Evolutionary conservation across 805 yeast species (phyloP).

Genomic region (Tetrapisispora namnaoensis): DNA sequence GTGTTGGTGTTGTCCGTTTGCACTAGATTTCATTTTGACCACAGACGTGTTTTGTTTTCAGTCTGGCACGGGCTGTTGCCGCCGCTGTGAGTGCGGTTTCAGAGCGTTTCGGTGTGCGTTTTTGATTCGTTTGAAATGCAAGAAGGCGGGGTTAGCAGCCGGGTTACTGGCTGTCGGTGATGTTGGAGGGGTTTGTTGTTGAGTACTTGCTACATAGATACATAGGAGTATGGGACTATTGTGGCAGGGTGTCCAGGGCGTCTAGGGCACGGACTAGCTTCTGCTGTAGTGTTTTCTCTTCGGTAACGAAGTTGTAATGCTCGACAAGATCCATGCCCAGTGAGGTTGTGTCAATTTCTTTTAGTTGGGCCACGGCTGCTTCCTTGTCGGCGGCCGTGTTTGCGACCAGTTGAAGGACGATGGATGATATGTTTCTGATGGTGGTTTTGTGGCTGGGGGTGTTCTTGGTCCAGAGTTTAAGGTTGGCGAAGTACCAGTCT

Average conservation of each 20-base stretch:
- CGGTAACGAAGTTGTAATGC: neutral
- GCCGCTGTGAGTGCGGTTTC: no score
- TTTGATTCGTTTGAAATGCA: no score
- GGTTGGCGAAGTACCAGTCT: neutral
- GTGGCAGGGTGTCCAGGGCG: neutral
- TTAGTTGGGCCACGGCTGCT: constrained; percentile 24
- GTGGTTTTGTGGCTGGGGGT: constrained; percentile 35
- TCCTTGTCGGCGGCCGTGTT: constrained; percentile 24
- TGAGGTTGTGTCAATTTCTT: constrained; percentile 22
- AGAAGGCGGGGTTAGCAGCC: no score
- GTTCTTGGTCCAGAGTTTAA: neutral
- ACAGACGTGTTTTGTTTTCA: no score
- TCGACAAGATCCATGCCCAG: constrained; percentile 24
- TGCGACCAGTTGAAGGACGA: constrained; percentile 30
- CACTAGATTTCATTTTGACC: no score
- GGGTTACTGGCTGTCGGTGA: no score
- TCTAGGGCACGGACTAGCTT: neutral
- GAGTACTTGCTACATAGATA: no score
- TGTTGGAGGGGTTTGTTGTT: no score
- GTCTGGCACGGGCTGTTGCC: no score
- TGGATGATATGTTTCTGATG: constrained; percentile 31
- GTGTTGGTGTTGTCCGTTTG: no score
- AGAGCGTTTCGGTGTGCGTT: no score
- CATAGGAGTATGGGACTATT: no score
- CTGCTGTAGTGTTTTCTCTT: neutral